Evolutionary conservation across 495 filamentous ascomycete genomes (phyloP).

Genomic region (Penicillium subrubescens): DNA sequence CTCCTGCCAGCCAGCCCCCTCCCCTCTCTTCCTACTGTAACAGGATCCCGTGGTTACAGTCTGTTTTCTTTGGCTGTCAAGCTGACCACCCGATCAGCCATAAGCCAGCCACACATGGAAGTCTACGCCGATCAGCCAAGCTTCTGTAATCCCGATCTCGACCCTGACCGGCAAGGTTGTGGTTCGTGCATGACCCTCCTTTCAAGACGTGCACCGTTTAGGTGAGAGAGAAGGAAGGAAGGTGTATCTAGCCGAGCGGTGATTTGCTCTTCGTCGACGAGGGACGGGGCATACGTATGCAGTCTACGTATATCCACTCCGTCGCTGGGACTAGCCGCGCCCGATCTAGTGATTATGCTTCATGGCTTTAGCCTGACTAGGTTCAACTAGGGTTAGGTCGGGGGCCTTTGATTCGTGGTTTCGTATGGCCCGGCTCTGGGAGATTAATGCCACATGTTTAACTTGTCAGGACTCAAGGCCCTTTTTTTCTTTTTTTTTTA

Average conservation of each 20-base stretch:
- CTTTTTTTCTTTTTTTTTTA: slow-evolving; percentile 16
- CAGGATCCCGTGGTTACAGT: background rate
- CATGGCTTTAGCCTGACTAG: slow-evolving; percentile 13
- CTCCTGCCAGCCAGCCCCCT: background rate
- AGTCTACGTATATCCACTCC: slow-evolving; percentile 30
- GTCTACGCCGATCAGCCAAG: slow-evolving; percentile 23
- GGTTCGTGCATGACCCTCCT: slow-evolving; percentile 8
- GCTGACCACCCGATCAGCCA: background rate
- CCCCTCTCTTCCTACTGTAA: background rate
- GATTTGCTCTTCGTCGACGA: slow-evolving; percentile 20
- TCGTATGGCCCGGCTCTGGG: slow-evolving; percentile 5
- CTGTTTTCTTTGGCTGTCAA: background rate
- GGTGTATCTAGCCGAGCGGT: slow-evolving; percentile 24
- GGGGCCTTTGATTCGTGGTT: slow-evolving; percentile 20
- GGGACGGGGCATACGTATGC: slow-evolving; percentile 32
- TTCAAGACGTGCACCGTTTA: background rate
- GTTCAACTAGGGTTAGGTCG: slow-evolving; percentile 5
- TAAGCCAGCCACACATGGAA: slow-evolving; percentile 10
- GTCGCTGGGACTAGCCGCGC: slow-evolving; percentile 13
- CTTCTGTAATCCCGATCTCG: slow-evolving; percentile 24
- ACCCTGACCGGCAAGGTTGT: slow-evolving; percentile 7
- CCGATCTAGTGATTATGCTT: slow-evolving; percentile 21
- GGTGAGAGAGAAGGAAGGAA: background rate
- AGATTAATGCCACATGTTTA: slow-evolving; percentile 28
- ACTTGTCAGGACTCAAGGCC: slow-evolving; percentile 27